Base-by-base conservation (phyloP, 495 filamentous ascomycete genomes). In the Daldinia vernicosa region DNA sequence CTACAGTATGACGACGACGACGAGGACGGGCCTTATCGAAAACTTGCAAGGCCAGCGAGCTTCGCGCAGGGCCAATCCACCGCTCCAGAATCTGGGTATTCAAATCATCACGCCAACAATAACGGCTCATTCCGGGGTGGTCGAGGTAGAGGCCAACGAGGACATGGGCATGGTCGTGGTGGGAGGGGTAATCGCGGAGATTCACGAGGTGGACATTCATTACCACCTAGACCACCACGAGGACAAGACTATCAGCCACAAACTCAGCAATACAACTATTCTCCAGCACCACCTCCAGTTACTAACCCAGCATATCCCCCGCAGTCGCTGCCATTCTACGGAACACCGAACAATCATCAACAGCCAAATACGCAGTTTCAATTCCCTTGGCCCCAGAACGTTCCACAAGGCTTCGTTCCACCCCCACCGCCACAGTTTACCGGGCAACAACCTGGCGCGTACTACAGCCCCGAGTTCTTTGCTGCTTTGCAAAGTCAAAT, bases 381-480 rank as follows among this genome's bases (percentile, higher is more conserved):
- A 14, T 72, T 77, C 26, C 62, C 60, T n/a, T 77, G 74, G 72
- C 65, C 65, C 53, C 77, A 61, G 55, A 71, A 75, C 22, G 17
- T 63, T 2, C 67, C 70, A n/a, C 67, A 63, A 60, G 67, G 67
- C 14, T 77, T 75, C 22, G 57, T 67, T n/a, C 75, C 79, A 33
- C 69, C 78, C 17, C 72, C 75, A 1, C 76, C 69, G 3, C 73
- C 75, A 12, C 72, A 72, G n/a, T 66, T 77, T 57, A 70, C 67
- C 4, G 74, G 66, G 32, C 71, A 74, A n/a, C 75, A 74, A 40
- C 37, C 65, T 8, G 57, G 53, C 22, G 43, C 73, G 37, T 89
- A 89, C 58, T 84, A 92, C 68, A 92, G 90, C 60, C 90, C 90
- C 6, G 83, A 87, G 0, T 90, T 92, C 79, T 83, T 92, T 27